phyloP scores from a whole-genome alignment of 177 flowering plant species.

The Viscum album region DNA sequence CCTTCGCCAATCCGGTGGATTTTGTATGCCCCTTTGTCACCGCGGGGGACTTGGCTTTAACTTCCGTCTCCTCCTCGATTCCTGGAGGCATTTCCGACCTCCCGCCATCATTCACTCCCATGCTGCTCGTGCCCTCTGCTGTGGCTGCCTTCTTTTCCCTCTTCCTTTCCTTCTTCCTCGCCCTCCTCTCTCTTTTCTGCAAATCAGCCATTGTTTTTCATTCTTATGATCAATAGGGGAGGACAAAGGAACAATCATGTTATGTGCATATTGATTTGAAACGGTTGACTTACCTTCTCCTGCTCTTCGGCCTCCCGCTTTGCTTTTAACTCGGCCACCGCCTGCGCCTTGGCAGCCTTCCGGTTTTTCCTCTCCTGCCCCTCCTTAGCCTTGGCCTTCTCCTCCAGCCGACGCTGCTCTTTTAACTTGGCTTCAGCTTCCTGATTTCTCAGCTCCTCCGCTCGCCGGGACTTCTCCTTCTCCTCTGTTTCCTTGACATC shows the following conservation, averaged over 20 bases:
- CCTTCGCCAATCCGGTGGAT: constrained; percentile 33
- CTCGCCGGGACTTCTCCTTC: constrained; percentile 42
- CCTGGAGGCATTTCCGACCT: constrained; percentile 25
- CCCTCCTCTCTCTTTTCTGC: constrained; percentile 69
- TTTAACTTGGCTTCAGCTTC: constrained; percentile 53
- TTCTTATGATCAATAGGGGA: neutral
- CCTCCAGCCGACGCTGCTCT: constrained; percentile 61
- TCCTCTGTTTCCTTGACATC: constrained; percentile 36
- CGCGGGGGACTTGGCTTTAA: constrained; percentile 23
- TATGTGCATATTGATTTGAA: neutral
- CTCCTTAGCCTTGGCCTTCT: constrained; percentile 68
- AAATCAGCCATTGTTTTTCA: constrained; percentile 10
- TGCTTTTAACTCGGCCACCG: constrained; percentile 54
- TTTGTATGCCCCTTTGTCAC: constrained; percentile 30
- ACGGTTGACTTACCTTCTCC: constrained; percentile 48
- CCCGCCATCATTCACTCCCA: constrained; percentile 24
- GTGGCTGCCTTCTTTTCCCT: constrained; percentile 34
- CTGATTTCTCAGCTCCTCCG: constrained; percentile 47
- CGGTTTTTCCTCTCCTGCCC: constrained; percentile 79
- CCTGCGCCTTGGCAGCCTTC: constrained; percentile 58
- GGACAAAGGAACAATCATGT: neutral
- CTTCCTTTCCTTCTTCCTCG: constrained; percentile 67
- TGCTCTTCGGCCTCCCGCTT: constrained; percentile 71
- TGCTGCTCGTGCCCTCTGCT: constrained; percentile 17
- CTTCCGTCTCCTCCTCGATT: constrained; percentile 24